Evolutionary conservation across 495 filamentous ascomycete species (phyloP), one percentile per base, ranked within the genome.

Genomic region (Aspergillus baeticus): DNA sequence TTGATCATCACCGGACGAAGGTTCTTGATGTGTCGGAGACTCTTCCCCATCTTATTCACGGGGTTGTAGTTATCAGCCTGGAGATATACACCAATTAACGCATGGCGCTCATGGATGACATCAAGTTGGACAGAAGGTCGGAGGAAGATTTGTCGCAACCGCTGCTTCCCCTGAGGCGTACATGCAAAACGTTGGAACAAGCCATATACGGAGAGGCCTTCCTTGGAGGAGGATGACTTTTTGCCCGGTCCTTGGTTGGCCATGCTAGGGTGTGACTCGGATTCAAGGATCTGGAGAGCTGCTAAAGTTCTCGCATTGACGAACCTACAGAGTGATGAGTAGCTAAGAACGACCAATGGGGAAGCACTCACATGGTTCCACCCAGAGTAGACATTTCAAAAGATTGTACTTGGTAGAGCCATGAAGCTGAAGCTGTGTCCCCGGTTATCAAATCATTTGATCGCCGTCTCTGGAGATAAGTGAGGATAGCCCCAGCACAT

Each of bases 131-230:
- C 75, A 43, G 81, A 95, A 31, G 94, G 94, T 0, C 88, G 85
- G 29, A 97, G 78, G 58, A 98, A 96, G 60, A 90, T 88, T 62
- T 91, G 87, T 18, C 89, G 85, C 4, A 98, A 78, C 44, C 81
- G 83, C 21, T 75, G 67, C 62, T 86, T 90, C 2, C 95, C 94
- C 61, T 96, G 90, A 6, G 90, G 85, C 2, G 90, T 96, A 31
- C 80, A 82, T 38, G 95, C 88, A 55, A 93, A 76, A 36, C 87
- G 79, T 39, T 87, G 83, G 57, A 95, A 91, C 11, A 95, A 76
- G 4, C 92, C 94, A 59, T 88, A 95, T 1, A 98, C 71, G 2
- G 92, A 96, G n/a, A 97, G 80, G 7, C 85, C 87, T 68, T 97
- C 91, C 67, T 96, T 97, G 0, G 86, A 82, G 13, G 86, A 87